Evolutionary conservation across 2,329 filamentous ascomycete species (phyloP).

Genomic region (Lasiodiplodia citricola): DNA sequence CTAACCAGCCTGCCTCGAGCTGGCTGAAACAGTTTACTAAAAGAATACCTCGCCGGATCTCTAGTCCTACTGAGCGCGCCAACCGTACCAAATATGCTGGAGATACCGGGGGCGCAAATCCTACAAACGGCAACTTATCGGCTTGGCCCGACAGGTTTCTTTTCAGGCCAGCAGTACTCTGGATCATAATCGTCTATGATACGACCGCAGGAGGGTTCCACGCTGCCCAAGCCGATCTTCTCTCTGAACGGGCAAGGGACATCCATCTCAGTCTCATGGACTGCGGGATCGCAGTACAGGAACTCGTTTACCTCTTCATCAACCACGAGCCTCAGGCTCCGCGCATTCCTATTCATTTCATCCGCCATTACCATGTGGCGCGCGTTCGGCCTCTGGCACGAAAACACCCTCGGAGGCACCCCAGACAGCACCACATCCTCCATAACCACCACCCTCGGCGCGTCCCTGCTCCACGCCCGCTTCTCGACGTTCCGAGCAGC

Average conservation of each 20-base stretch:
- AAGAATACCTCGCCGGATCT: too few relatives aligned
- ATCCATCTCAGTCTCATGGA: not conserved
- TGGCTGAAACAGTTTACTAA: too few relatives aligned
- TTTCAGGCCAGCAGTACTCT: not conserved
- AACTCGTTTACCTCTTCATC: not conserved
- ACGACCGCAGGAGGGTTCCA: not conserved
- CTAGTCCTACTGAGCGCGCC: too few relatives aligned
- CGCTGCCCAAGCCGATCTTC: not conserved
- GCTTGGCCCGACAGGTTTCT: not conserved
- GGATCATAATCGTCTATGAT: not conserved
- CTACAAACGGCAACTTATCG: too few relatives aligned
- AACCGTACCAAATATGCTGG: too few relatives aligned
- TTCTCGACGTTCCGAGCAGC: too few relatives aligned
- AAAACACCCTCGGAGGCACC: too few relatives aligned
- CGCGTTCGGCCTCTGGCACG: too few relatives aligned
- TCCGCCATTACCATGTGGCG: too few relatives aligned
- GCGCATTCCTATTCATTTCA: too few relatives aligned
- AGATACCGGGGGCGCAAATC: too few relatives aligned
- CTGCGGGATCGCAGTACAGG: not conserved
- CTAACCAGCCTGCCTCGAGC: too few relatives aligned
- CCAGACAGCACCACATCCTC: not conserved
- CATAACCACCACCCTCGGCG: not conserved
- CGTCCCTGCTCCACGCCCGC: not conserved
- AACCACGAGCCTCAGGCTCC: not conserved
- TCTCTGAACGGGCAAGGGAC: not conserved